Percentiles rank a stretch among this genome's conserved stretches.
Conservation (phyloP, 2,329 filamentous ascomycete species). For the Penicillium sumatraense region DNA sequence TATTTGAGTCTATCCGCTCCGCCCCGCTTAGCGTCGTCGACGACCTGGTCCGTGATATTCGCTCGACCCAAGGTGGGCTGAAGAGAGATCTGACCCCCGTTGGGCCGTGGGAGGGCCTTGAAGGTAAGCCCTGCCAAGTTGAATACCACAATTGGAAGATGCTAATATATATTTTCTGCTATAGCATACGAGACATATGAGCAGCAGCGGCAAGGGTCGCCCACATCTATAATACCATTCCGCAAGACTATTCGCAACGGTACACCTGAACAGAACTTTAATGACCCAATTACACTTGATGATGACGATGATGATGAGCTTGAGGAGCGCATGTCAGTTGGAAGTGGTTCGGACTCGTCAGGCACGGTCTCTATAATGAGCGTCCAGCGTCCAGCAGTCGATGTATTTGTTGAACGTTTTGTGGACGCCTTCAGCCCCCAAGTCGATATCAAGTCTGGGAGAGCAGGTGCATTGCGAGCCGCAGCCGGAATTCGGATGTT, state of each 20-base stretch:
- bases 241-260: conserved; percentile 8
- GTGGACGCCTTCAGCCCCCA: conserved; percentile 46
- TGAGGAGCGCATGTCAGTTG: conserved; percentile 22
- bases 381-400: conserved; percentile 32
- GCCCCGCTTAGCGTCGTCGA: conserved; percentile 38
- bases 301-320: conserved; percentile 20
- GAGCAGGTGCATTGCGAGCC: conserved; percentile 41
- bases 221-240: conserved; percentile 10
- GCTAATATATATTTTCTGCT: neutral
- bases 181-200: conserved; percentile 24
- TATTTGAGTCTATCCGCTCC: conserved; percentile 41
- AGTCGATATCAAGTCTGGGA: conserved; percentile 39
- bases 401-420: conserved; percentile 44
- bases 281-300: conserved; percentile 13
- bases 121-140: conserved; percentile 23
- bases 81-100: conserved; percentile 21
- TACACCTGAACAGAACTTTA: conserved; percentile 16
- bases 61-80: conserved; percentile 24
- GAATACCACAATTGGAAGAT: neutral
- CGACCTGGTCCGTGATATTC: conserved; percentile 36
- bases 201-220: conserved; percentile 8
- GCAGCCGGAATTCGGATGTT: conserved; percentile 47
- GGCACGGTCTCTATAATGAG: conserved; percentile 26
- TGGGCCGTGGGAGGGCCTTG: conserved; percentile 29
- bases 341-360: conserved; percentile 31